phyloP scores from a whole-genome alignment of 768 basidiomycete species.

The Dentipellis sp. region DNA sequence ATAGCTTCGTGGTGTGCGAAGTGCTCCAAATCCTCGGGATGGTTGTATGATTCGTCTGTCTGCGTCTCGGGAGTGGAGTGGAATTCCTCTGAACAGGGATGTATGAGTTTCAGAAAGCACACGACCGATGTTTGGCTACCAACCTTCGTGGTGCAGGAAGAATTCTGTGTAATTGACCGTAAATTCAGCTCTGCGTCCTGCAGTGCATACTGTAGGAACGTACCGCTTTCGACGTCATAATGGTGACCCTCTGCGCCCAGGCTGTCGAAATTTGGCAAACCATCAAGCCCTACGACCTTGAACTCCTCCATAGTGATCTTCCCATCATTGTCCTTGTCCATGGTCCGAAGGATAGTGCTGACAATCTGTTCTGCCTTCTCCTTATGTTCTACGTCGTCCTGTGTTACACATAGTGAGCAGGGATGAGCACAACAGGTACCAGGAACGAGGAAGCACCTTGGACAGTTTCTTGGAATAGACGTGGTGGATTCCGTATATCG shows the following conservation, averaged over 20 bases:
- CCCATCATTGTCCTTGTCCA: constrained; percentile 76
- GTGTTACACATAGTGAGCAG: background rate
- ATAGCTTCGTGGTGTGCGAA: constrained; percentile 85
- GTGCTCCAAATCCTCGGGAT: constrained; percentile 90
- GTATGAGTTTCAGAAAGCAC: background rate
- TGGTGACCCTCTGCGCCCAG: constrained; percentile 90
- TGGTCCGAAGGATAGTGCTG: constrained; percentile 49
- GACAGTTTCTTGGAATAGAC: constrained; percentile 78
- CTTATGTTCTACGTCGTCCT: constrained; percentile 75
- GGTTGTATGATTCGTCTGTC: constrained; percentile 88
- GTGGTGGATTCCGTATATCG: constrained; percentile 94
- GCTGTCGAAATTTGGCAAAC: constrained; percentile 74
- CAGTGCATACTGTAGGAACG: constrained; percentile 19
- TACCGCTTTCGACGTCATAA: constrained; percentile 86
- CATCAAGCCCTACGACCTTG: constrained; percentile 57
- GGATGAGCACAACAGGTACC: background rate
- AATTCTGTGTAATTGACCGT: constrained; percentile 45
- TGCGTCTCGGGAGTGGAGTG: constrained; percentile 97
- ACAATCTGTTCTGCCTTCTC: constrained; percentile 77
- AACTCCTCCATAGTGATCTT: constrained; percentile 64
- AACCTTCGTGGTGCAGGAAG: constrained; percentile 96
- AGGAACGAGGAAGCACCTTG: constrained; percentile 32
- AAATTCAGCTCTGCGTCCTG: constrained; percentile 2
- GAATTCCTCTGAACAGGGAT: constrained; percentile 57
- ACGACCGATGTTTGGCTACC: constrained; percentile 6